A percentile compares a stretch with the other conserved stretches of the same genome.
phyloP scores from a whole-genome alignment of 805 yeast species.

The Priceomyces melissophilus region DNA sequence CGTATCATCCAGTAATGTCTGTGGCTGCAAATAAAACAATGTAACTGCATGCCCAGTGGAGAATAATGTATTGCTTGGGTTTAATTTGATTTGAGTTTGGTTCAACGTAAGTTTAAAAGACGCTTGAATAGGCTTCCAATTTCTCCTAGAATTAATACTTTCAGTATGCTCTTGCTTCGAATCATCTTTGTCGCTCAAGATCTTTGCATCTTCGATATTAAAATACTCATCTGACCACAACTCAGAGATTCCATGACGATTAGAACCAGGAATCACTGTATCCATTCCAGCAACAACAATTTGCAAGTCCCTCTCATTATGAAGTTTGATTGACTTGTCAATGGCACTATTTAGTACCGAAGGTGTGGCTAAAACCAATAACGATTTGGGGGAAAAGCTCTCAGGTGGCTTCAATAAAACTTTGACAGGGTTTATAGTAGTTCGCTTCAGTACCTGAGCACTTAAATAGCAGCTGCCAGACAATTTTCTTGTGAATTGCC shows the following conservation, averaged over 20 bases:
- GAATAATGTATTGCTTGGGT: conserved; percentile 40
- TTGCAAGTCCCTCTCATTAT: conserved; percentile 26
- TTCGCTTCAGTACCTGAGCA: conserved; percentile 3
- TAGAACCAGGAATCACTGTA: conserved; percentile 29
- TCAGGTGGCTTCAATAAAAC: conserved; percentile 7
- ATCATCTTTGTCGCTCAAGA: conserved; percentile 23
- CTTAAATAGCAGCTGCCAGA: too few species aligned
- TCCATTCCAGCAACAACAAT: conserved; percentile 42
- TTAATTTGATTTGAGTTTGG: conserved; percentile 14
- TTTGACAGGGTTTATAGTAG: conserved; percentile 14
- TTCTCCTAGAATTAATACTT: conserved; percentile 35
- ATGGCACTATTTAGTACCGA: conserved; percentile 27
- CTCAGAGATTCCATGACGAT: conserved; percentile 34
- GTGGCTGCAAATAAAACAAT: conserved; percentile 30
- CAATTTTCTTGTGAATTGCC: too few species aligned
- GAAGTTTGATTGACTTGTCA: conserved; percentile 24
- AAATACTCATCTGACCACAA: conserved; percentile 34
- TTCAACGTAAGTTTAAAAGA: conserved; percentile 18
- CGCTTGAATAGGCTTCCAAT: conserved; percentile 36
- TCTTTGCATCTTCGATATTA: conserved; percentile 15
- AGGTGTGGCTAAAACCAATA: conserved; percentile 36
- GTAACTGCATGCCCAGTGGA: conserved; percentile 32
- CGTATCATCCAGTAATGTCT: conserved; percentile 8
- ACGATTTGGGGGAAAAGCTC: conserved; percentile 23
- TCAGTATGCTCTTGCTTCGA: conserved; percentile 19